Percentiles rank a stretch among this genome's conserved stretches.
Evolutionary conservation across 2,329 filamentous ascomycete species (phyloP).

Genomic region (Pyricularia grisea): DNA sequence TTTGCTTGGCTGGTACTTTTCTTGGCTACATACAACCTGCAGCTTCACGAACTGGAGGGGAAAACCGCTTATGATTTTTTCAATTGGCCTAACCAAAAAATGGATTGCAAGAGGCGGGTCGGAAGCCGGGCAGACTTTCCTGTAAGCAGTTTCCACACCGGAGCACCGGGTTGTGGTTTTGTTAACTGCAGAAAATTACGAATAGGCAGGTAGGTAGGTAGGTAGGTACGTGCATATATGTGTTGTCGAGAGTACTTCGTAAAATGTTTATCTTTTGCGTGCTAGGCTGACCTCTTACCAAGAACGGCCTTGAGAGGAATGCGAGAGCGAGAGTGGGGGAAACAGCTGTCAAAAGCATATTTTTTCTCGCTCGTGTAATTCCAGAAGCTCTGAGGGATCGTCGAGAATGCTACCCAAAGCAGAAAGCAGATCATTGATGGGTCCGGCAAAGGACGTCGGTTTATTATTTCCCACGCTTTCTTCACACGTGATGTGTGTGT

Average conservation of each 20-base stretch:
- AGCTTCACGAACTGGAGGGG: not conserved
- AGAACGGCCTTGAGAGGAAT: not conserved
- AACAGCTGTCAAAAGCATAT: not conserved
- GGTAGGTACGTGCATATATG: too few relatives aligned
- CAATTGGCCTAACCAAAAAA: not conserved
- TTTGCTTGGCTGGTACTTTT: not conserved
- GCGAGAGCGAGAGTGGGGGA: not conserved
- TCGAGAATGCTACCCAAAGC: not conserved
- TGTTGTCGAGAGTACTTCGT: not conserved
- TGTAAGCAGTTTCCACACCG: not conserved
- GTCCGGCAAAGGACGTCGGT: not conserved
- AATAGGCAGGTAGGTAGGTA: too few relatives aligned
- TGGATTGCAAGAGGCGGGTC: not conserved
- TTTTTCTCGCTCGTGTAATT: not conserved
- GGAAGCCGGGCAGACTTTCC: not conserved
- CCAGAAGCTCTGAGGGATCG: not conserved
- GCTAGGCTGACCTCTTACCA: not conserved
- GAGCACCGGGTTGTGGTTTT: not conserved
- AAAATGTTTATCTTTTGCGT: not conserved
- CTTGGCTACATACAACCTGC: not conserved
- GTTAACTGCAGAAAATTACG: not conserved
- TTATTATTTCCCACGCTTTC: not conserved
- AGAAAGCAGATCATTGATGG: not conserved
- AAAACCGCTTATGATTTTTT: not conserved
- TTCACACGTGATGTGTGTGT: not conserved